Percentiles rank a stretch among this genome's conserved stretches.
These are phyloP conservation scores for Lipomyces sp. DNA, from an alignment of 805 yeast species.

Conservation along the genomic window DNA sequence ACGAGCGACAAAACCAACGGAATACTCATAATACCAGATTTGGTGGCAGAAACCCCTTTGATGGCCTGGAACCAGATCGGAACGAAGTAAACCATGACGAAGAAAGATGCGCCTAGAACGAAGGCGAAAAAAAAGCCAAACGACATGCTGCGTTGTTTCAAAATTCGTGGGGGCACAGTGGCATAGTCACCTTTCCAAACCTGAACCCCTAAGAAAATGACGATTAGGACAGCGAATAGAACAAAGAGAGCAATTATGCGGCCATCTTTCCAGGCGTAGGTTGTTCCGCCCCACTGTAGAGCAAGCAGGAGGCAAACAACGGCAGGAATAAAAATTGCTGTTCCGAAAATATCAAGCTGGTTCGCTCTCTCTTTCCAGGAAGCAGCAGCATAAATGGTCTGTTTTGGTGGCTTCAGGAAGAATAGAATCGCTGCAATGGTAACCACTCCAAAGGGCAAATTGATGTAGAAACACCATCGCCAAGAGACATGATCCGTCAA, in stretches of 20 bases:
- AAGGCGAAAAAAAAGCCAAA: conserved; percentile 49
- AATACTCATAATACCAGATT: conserved; percentile 50
- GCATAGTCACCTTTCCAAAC: conserved; percentile 55
- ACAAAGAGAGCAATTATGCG: conserved; percentile 22
- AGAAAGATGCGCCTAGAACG: conserved; percentile 56
- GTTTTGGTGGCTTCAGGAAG: conserved; percentile 38
- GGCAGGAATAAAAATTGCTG: conserved; percentile 53
- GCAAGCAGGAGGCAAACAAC: conserved; percentile 51
- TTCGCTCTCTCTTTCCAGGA: conserved; percentile 49
- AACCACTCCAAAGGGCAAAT: conserved; percentile 49
- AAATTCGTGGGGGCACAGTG: conserved; percentile 56
- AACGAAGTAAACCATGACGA: conserved; percentile 53
- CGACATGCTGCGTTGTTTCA: conserved; percentile 48
- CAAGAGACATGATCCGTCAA: conserved; percentile 53
- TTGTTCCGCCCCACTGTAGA: conserved; percentile 22
- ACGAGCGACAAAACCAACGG: conserved; percentile 55
- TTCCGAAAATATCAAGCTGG: conserved; percentile 59
- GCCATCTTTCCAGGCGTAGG: conserved; percentile 12
- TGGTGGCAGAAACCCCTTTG: conserved; percentile 49
- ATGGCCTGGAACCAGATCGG: conserved; percentile 57
- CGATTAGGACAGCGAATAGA: conserved; percentile 51
- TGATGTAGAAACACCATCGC: conserved; percentile 58
- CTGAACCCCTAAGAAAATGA: conserved; percentile 56
- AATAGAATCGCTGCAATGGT: conserved; percentile 39
- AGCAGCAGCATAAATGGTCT: conserved; percentile 47